Evolutionary conservation across 768 basidiomycete genomes (phyloP), one percentile per base, ranked within the genome.

Genomic region (Cystoderma amianthinum): DNA sequence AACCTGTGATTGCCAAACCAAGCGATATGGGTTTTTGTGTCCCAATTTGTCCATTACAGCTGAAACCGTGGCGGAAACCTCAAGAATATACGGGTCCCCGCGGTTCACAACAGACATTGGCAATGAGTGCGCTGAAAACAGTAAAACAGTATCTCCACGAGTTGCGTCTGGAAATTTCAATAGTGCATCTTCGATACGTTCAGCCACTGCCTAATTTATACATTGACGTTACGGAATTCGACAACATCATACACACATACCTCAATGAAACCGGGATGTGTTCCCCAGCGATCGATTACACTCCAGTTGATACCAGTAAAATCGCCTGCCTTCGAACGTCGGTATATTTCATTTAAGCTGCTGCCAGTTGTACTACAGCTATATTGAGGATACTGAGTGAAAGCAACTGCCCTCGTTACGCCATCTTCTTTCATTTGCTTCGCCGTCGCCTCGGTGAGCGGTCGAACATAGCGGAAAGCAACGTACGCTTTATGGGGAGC

Each of bases 61-160:
- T 30, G 85, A 77, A 5, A 98, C 96, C 11, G 93, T 83, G 12
- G 93, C 87, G 13, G 93, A 89, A 23, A 99, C 96, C 64, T 99
- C 96, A 25, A 90, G 69, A 24, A 96, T 71, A 65, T 99, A 98
- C 7, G 96, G 95, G 65, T 99, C 96, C 32, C 96, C 96, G 52
- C 96, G 91, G 69, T 98, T 97, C 47, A 98, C 92, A 48, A 98
- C 90, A 4, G 92, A 94, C 82, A 99, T 90, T 19, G 96, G 96
- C 32, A 99, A 68, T 5, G 96, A 98, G 55, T 99, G 96, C 2
- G 96, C 96, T 1, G 95, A 97, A 67, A 98, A 98, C 42, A 98
- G 72, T 23, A 99, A 60, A 15, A 95, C 86, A 10, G 80, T 81
- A 9, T 88, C 75, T 24, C 79, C 69, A 30, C 94, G 80, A 54